Base-by-base conservation (phyloP, 768 basidiomycete species). In the Pisolithus tinctorius region DNA sequence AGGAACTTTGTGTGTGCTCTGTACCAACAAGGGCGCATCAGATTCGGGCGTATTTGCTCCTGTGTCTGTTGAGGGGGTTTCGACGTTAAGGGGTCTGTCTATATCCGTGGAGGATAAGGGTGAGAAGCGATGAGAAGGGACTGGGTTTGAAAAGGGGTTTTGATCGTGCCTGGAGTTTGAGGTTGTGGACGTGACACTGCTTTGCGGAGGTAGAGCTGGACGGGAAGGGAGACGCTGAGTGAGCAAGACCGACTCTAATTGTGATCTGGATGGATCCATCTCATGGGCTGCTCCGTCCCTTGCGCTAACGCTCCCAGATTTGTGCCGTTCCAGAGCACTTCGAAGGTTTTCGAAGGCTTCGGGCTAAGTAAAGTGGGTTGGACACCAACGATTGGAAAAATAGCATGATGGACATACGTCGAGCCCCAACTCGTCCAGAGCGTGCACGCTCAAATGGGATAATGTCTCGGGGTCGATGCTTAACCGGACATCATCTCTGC, bases 391-490 rank as follows among this genome's bases (percentile, higher is more conserved):
- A n/a, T 16, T 1, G 17, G 41, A 36, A 4, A 20, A 20, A 23
- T 0, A 30, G 29, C 20, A 26, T 14, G 40, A 39, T 40, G 6
- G 47, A 63, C 81, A 34, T 58, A 83, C 83, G 57, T 83, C 72
- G 29, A 75, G 56, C 0, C 73, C 82, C 42, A 73, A 66, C 62
- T 81, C 78, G 58, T 84, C 82, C 27, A 84, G 66, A 25, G 69
- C 73, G 48, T 75, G 74, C n/a, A 63, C 55, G 20, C 55, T 58
- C 30, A 31, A 23, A 29, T 36, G 57, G 23, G 59, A 49, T 4
- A 52, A 60, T 17, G 38, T 6, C 2, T 45, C 49, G 20, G 40
- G n/a, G 9, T 47, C 29, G 2, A 17, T 23, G 31, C 46, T 43
- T 7, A 34, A 16, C 46, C 58, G 55, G 34, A 57, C 54, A 7